Percentiles rank a stretch among this genome's conserved stretches.
These are phyloP conservation scores for Clavispora carvajalis DNA, from an alignment of 805 yeast genomes.

Conservation along the genomic window DNA sequence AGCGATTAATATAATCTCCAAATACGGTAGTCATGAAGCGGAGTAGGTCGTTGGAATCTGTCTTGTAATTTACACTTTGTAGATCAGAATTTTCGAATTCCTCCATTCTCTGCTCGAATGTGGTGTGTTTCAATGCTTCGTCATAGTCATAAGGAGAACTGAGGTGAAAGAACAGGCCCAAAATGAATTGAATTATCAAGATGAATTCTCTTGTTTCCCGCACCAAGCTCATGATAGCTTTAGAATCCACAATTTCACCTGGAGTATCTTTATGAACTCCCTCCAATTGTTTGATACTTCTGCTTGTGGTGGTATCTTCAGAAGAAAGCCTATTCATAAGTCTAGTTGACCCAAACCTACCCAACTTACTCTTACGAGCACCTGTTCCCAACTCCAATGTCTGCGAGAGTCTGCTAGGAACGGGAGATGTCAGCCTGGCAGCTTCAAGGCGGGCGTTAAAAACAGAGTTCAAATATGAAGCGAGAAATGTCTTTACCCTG, in stretches of 20 bases:
- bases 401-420: slow-evolving; percentile 9
- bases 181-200: slow-evolving; percentile 33
- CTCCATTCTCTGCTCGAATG: slow-evolving; percentile 26
- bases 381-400: slow-evolving; percentile 7
- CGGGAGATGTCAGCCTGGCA: slow-evolving; percentile 4
- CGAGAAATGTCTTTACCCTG: slow-evolving; percentile 29
- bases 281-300: background rate
- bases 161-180: slow-evolving; percentile 39
- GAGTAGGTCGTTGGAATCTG: slow-evolving; percentile 42
- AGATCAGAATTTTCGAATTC: slow-evolving; percentile 24
- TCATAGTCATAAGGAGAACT: slow-evolving; percentile 23
- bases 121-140: slow-evolving; percentile 22
- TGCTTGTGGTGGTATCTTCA: background rate
- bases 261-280: background rate
- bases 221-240: slow-evolving; percentile 28
- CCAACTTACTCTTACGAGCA: slow-evolving; percentile 9
- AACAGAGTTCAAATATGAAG: slow-evolving; percentile 24
- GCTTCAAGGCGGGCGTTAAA: slow-evolving; percentile 19
- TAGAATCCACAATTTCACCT: slow-evolving; percentile 29
- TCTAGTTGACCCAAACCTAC: slow-evolving; percentile 16
- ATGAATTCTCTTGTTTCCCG: slow-evolving; percentile 33
- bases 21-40: slow-evolving; percentile 45
- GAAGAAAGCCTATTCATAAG: slow-evolving; percentile 9
- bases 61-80: slow-evolving; percentile 35
- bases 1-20: slow-evolving; percentile 31